Evolutionary conservation across 441 rosid species (phyloP).

Genomic region (Croton laevigatus): DNA sequence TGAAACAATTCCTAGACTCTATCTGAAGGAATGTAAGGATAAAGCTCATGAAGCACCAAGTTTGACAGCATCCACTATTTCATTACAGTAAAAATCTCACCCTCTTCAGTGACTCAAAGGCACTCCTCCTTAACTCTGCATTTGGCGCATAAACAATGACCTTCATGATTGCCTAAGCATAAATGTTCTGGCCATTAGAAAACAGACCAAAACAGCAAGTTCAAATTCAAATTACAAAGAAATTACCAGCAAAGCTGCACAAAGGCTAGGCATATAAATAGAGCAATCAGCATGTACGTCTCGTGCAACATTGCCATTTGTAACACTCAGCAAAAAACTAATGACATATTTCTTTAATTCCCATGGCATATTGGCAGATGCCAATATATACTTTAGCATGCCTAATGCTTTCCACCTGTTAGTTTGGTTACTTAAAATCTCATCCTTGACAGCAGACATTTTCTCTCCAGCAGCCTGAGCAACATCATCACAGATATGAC

Average conservation of each 20-base stretch:
- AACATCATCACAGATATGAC: constrained; percentile 44
- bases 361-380: constrained; percentile 58
- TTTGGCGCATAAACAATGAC: constrained; percentile 61
- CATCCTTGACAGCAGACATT: constrained; percentile 40
- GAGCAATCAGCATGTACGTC: constrained; percentile 47
- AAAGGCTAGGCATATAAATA: constrained; percentile 51
- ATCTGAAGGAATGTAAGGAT: neutral
- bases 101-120: constrained; percentile 72
- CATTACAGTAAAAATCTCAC: constrained; percentile 33
- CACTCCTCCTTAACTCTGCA: constrained; percentile 51
- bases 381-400: constrained; percentile 64
- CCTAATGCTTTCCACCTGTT: constrained; percentile 77
- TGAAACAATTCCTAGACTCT: neutral
- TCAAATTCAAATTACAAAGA: constrained; percentile 20
- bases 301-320: constrained; percentile 36
- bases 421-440: constrained; percentile 50
- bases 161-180: constrained; percentile 53
- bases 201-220: constrained; percentile 13
- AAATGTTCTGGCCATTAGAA: constrained; percentile 20
- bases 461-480: constrained; percentile 46
- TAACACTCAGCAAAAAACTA: constrained; percentile 59
- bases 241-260: constrained; percentile 64
- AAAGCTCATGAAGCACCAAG: neutral
- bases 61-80: neutral
- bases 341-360: constrained; percentile 61